Conservation (phyloP, 2,329 filamentous ascomycete genomes). For the Colletotrichum truncatum region DNA sequence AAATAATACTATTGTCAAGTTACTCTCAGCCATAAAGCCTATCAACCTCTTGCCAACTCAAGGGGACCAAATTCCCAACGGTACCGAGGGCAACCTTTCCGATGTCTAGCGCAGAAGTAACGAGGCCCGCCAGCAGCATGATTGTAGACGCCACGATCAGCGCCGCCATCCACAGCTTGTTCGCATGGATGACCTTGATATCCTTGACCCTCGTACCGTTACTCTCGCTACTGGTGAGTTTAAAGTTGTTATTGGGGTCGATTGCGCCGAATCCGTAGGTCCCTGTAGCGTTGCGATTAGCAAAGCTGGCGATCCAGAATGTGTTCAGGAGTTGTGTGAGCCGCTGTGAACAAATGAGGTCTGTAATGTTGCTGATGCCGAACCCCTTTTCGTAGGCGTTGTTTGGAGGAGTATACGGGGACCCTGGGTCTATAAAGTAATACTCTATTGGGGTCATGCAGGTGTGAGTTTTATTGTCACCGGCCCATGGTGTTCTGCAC, state of each 20-base stretch:
- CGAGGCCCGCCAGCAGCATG: background rate
- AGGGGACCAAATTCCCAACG: background rate
- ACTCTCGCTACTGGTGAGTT: no score
- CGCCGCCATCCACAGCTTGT: background rate
- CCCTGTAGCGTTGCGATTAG: background rate
- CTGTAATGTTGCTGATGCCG: no score
- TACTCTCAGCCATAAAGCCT: background rate
- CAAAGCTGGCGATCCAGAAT: background rate
- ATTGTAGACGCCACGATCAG: background rate
- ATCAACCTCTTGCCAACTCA: background rate
- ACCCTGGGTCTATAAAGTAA: background rate
- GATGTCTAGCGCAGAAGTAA: constrained; percentile 30
- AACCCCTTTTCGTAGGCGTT: no score
- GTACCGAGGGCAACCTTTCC: background rate
- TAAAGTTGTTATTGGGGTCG: no score
- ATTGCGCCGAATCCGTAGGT: background rate
- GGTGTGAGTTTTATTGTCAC: no score
- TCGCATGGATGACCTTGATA: background rate
- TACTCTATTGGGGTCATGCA: background rate
- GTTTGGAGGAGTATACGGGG: background rate
- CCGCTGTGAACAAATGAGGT: no score
- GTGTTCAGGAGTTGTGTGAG: constrained; percentile 6
- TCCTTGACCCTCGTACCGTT: background rate
- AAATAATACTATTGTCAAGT: no score
- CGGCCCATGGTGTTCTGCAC: no score